These are phyloP conservation scores for Choiromyces venosus DNA, from an alignment of 495 filamentous ascomycete species.

Conservation along the genomic window DNA sequence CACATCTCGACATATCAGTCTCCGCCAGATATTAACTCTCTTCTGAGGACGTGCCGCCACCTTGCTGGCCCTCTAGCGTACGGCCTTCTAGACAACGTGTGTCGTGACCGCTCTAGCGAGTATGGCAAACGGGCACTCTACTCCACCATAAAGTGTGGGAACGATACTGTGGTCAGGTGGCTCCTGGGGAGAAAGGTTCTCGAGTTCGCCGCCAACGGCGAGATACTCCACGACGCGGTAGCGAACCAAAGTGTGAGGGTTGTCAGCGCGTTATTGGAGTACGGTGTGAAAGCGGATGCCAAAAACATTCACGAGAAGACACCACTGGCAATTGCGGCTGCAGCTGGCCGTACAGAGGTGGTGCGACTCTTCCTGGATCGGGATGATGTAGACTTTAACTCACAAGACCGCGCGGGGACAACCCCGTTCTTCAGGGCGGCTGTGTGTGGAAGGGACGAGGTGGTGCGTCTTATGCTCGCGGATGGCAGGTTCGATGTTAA, in stretches of 20 bases:
- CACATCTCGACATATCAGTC: neutral
- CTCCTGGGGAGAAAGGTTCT: neutral
- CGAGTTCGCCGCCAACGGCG: neutral
- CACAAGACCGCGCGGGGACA: neutral
- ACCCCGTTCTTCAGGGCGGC: neutral
- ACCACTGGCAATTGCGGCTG: neutral
- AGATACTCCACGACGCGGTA: neutral
- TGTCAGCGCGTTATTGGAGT: neutral
- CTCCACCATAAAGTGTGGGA: neutral
- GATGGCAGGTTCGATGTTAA: neutral
- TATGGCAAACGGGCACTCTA: slow-evolving; percentile 1
- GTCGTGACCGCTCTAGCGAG: neutral
- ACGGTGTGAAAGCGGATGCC: neutral
- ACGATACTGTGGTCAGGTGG: neutral
- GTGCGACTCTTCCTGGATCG: neutral
- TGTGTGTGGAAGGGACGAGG: neutral
- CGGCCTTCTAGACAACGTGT: neutral
- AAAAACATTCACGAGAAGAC: neutral
- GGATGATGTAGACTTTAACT: neutral
- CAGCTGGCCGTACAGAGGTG: neutral
- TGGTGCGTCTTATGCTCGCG: neutral
- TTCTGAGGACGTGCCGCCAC: neutral
- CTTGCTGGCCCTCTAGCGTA: neutral
- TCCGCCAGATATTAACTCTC: neutral
- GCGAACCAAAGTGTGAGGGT: neutral